Evolutionary conservation across 192 early-diverging fungal genomes (phyloP), one percentile per base, ranked within the genome.

Genomic region (Gigaspora rosea): DNA sequence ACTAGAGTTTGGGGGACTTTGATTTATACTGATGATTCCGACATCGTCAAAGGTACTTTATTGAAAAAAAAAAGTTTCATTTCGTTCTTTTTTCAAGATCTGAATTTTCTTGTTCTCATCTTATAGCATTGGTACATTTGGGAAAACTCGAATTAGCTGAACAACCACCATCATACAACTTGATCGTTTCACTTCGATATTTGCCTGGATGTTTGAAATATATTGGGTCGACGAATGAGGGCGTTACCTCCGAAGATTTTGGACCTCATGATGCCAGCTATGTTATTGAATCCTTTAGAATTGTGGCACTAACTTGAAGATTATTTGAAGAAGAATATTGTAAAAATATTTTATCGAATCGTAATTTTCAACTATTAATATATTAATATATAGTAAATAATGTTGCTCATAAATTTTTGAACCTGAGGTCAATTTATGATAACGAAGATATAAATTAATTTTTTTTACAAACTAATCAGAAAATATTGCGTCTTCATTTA

Each of bases 21-120:
- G 18, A 0, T 52, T 56, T 56, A 56, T 27, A 72, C 70, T 35
- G 49, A 72, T n/a, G 70, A 72, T 56, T 72, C 70, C 10, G 70
- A 72, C 27, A 16, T 72, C 22, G 5, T 72, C 13, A 72, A 72
- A 35, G 51, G 41, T 41, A 41, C 7, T 41, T 41, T 41, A 41
- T 41, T 41, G 3, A 6, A 41, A 6, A 41, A 41, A 41, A 41
- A 41, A 41, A 41, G 1, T 0, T 27, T 7, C 41, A 41, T 41
- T 41, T 41, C 7, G 41, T 7, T 41, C 2, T 2, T 41, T 41
- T 41, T 41, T 41, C 41, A 41, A 41, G 3, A 41, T 41, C 41
- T 41, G 7, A 41, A 41, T 41, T 41, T 41, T 41, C 2, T 41
- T 41, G 7, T 41, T 41, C 0, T 27, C 27, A 27, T 41, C 41